Conservation (phyloP, 2,329 filamentous ascomycete genomes). For the Pyrenophora graminea region DNA sequence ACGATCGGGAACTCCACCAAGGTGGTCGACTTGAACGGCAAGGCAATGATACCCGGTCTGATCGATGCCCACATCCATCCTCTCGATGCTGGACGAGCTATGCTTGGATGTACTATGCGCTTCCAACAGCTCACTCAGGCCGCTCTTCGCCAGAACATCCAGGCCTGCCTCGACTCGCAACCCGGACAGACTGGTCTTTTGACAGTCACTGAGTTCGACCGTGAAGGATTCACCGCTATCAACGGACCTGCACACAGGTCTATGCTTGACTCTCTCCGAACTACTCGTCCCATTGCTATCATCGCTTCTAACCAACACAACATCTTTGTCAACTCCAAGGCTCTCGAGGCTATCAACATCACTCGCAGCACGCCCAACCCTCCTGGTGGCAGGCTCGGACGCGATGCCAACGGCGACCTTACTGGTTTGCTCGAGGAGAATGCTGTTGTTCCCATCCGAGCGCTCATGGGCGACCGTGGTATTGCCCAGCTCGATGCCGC, state of each 20-base stretch:
- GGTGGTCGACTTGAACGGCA: constrained; percentile 7
- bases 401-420: background rate
- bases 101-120: constrained; percentile 4
- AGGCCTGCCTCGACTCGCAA: constrained; percentile 1
- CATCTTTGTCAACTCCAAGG: constrained; percentile 3
- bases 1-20: constrained; percentile 1
- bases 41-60: constrained; percentile 4
- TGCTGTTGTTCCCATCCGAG: background rate
- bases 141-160: constrained; percentile 1
- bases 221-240: background rate
- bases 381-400: background rate
- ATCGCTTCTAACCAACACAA: background rate
- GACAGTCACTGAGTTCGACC: constrained; percentile 3
- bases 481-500: background rate
- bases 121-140: constrained; percentile 2
- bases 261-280: constrained; percentile 3
- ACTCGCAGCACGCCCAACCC: constrained; percentile 1
- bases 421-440: constrained; percentile 4
- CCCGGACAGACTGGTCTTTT: constrained; percentile 2
- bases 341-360: background rate
- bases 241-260: constrained; percentile 1
- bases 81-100: constrained; percentile 1
- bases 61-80: constrained; percentile 6
- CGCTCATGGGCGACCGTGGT: background rate
- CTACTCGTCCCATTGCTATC: constrained; percentile 1